Conservation (phyloP, 768 basidiomycete genomes). For the Leucogyrophana mollusca region DNA sequence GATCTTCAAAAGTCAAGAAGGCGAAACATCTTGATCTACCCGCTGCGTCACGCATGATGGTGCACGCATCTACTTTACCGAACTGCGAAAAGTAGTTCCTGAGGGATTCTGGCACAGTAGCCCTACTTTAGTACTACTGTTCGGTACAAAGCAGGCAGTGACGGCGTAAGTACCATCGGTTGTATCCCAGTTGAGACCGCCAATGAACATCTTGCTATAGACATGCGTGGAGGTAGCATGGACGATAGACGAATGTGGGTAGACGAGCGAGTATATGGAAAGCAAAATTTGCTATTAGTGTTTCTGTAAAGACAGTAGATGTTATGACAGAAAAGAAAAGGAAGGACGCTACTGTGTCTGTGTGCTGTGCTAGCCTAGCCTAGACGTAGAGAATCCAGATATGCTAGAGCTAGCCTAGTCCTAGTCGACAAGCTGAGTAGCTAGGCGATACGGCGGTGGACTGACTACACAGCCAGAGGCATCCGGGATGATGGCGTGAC, state of each 20-base stretch:
- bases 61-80: slow-evolving; percentile 95
- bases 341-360: slow-evolving; percentile 74
- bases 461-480: slow-evolving; percentile 37
- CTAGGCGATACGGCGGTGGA: slow-evolving; percentile 40
- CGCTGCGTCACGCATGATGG: slow-evolving; percentile 96
- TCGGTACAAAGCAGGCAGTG: slow-evolving; percentile 34
- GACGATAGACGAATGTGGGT: slow-evolving; percentile 20
- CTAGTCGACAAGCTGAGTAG: slow-evolving; percentile 60
- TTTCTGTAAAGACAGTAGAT: slow-evolving; percentile 67
- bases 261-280: slow-evolving; percentile 32
- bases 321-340: slow-evolving; percentile 58
- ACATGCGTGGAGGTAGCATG: slow-evolving; percentile 23
- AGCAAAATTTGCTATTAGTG: slow-evolving; percentile 71
- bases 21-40: slow-evolving; percentile 97
- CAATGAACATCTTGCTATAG: slow-evolving; percentile 99
- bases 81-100: slow-evolving; percentile 93
- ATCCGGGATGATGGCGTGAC: slow-evolving; percentile 5
- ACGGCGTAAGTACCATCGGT: slow-evolving; percentile 81
- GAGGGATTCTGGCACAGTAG: slow-evolving; percentile 56
- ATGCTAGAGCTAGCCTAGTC: slow-evolving; percentile 77
- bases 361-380: slow-evolving; percentile 65
- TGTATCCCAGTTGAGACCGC: slow-evolving; percentile 99
- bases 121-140: slow-evolving; percentile 44
- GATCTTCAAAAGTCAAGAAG: slow-evolving; percentile 94
- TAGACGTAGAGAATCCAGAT: slow-evolving; percentile 66